phyloP scores from a whole-genome alignment of 768 basidiomycete species.

The Agaricus blazei region DNA sequence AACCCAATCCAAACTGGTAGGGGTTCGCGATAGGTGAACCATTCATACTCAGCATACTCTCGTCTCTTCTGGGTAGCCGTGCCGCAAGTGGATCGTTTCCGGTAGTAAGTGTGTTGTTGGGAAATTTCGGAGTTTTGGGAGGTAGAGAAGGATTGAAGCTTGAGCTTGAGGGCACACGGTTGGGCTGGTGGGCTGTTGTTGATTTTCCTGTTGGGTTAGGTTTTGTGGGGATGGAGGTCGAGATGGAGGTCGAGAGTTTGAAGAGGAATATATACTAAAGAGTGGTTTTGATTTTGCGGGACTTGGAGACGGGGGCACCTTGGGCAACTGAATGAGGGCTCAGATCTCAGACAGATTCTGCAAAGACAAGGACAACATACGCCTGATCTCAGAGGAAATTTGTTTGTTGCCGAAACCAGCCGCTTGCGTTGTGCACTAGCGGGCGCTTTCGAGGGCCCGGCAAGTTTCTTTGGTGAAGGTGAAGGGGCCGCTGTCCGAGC shows the following conservation, averaged over 20 bases:
- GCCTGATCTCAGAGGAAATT: constrained; percentile 32
- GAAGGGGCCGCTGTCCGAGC: constrained; percentile 31
- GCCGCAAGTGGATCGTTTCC: constrained; percentile 32
- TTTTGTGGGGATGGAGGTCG: constrained; percentile 49
- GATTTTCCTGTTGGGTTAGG: constrained; percentile 23
- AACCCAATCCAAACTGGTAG: constrained; percentile 58
- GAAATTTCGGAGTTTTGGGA: constrained; percentile 50
- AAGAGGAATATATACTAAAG: constrained; percentile 29
- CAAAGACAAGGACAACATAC: constrained; percentile 20
- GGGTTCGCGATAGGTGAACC: constrained; percentile 82
- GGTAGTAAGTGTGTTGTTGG: constrained; percentile 21
- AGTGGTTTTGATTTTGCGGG: constrained; percentile 43
- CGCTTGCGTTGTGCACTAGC: constrained; percentile 47
- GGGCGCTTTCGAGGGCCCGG: constrained; percentile 44
- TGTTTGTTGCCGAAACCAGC: constrained; percentile 30
- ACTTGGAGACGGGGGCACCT: constrained; percentile 35
- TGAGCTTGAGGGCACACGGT: constrained; percentile 52
- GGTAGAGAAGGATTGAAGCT: constrained; percentile 71
- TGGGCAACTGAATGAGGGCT: constrained; percentile 23
- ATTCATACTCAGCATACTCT: constrained; percentile 76
- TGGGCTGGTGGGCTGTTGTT: constrained; percentile 17
- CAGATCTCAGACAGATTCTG: not conserved
- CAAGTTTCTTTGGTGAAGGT: constrained; percentile 55
- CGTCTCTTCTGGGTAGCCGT: constrained; percentile 67
- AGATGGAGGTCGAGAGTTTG: constrained; percentile 29